Base-by-base conservation (phyloP, 2,329 filamentous ascomycete species). In the Cryphonectria japonica region DNA sequence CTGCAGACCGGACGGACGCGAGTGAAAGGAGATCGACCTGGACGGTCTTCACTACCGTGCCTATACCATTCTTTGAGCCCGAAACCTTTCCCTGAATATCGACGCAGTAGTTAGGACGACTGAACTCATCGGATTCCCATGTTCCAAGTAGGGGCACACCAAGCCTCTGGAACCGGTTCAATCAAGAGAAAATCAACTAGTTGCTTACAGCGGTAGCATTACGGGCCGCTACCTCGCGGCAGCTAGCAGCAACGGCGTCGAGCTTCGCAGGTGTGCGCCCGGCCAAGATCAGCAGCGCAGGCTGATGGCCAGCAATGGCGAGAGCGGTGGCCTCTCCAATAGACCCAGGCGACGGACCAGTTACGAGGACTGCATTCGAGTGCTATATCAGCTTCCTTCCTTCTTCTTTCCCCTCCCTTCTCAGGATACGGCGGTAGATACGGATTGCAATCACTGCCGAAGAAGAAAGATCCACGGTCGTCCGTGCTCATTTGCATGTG, bases 211-310 rank as follows among this genome's bases (percentile, higher is more conserved):
- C 50, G n/a, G 41, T 52, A 37, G 62, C 54, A 29, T 11, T 60
- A 54, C 34, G 60, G 68, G 69, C 66, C 41, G n/a, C 61, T 14
- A 37, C 46, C 41, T 69, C 70, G 34, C 69, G 65, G 68, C 72
- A 77, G 72, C n/a, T 69, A 43, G 14, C 68, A 37, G 76, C 77
- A 11, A 79, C 78, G 46, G 77, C 71, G 34, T 78, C 67, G 19
- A 81, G 75, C 73, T 82, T 83, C 16, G 70, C 54, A 32, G 69
- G 66, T 69, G 78, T 78, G 54, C 83, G 79, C 1, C 78, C 83
- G 57, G 80, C 80, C 19, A 84, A 77, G 67, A 84, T 81, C 32
- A 84, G 73, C 22, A 76, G 72, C 7, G 72, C 72, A 0, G 82
- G 81, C 13, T 73, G 71, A 37, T 79, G 76, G 46, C 76, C 71